These are phyloP conservation scores for Nicotiana sylvestris DNA, from an alignment of 257 asterid genomes.

Conservation along the genomic window DNA sequence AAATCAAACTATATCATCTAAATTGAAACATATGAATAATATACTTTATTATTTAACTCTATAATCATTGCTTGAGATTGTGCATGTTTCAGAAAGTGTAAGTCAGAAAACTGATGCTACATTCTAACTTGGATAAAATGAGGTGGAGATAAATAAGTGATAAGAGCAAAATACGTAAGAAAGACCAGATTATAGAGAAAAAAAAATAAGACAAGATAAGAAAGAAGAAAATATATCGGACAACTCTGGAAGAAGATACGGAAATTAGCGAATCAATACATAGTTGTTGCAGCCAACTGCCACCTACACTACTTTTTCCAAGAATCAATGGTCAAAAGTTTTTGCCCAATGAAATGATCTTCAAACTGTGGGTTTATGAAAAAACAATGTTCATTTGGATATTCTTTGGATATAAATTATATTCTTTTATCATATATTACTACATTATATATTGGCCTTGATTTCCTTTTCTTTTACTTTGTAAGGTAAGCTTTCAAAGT, in stretches of 20 bases:
- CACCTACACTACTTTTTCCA: not conserved
- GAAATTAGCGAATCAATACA: not conserved
- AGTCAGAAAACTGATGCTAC: too few relatives aligned
- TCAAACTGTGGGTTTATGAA: not conserved
- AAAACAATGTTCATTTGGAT: not conserved
- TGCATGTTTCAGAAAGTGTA: too few relatives aligned
- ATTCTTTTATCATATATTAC: not conserved
- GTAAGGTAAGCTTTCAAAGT: too few relatives aligned
- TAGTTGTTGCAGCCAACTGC: not conserved
- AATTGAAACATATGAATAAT: too few relatives aligned
- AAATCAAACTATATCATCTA: too few relatives aligned
- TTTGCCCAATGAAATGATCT: not conserved
- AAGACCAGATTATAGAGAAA: not conserved
- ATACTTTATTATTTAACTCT: too few relatives aligned
- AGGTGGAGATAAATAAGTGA: not conserved
- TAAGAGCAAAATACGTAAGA: not conserved
- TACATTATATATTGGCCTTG: not conserved
- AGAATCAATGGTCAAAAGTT: not conserved
- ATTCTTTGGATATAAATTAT: not conserved
- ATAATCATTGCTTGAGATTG: too few relatives aligned
- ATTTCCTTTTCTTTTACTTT: not conserved
- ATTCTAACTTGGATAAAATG: not conserved
- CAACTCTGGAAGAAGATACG: not conserved
- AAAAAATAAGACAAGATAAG: not conserved
- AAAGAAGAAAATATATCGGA: not conserved